Conservation (phyloP, 495 filamentous ascomycete species). For the Neurospora sp. region DNA sequence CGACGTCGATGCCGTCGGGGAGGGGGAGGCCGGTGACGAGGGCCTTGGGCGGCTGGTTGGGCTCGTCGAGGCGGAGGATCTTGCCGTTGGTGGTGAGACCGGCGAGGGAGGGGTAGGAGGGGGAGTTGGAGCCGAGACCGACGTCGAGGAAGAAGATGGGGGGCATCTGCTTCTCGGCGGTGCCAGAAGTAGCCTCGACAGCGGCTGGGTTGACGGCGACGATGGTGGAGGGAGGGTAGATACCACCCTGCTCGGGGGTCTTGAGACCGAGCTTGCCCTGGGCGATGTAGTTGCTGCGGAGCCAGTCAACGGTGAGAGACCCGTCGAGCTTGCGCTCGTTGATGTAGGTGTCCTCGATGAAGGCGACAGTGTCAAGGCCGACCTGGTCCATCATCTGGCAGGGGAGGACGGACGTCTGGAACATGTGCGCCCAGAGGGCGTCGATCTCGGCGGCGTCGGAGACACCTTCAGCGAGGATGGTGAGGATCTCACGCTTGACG, state of each 20-base stretch:
- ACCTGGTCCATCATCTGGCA: conserved; percentile 9
- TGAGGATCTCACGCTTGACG: conserved; percentile 37
- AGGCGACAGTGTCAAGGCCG: conserved; percentile 37
- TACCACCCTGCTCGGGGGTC: neutral
- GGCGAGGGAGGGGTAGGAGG: neutral
- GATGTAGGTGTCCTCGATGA: conserved; percentile 22
- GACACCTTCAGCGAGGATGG: conserved; percentile 37
- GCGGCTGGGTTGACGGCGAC: neutral
- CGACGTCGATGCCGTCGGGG: conserved; percentile 41
- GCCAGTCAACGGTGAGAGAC: conserved; percentile 22
- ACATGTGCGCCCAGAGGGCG: conserved; percentile 26
- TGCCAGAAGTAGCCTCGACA: no score
- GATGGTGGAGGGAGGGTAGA: neutral
- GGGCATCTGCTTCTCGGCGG: neutral
- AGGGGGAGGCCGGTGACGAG: conserved; percentile 26
- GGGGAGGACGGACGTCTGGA: neutral
- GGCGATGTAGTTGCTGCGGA: conserved; percentile 22
- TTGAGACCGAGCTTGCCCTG: conserved; percentile 22
- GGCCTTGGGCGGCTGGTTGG: neutral
- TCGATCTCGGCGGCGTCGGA: conserved; percentile 36
- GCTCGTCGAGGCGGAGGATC: conserved; percentile 2
- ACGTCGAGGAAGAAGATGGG: conserved; percentile 9
- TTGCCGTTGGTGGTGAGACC: conserved; percentile 3
- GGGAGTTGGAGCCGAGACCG: conserved; percentile 6
- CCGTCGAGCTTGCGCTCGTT: conserved; percentile 26